Conservation (phyloP, 2,329 filamentous ascomycete species). For the Simplicillium sp. region DNA sequence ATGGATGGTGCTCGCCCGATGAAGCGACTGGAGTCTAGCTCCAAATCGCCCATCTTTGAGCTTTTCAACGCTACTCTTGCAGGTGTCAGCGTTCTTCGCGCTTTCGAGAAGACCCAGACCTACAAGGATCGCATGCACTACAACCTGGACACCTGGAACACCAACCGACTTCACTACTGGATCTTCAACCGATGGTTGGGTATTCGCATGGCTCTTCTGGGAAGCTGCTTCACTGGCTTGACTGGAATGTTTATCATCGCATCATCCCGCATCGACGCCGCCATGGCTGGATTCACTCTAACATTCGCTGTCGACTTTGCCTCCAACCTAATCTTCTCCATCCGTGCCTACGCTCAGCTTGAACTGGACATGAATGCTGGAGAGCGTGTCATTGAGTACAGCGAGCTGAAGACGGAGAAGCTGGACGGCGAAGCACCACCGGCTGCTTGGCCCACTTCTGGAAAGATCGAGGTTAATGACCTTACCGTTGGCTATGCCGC, state of each 20-base stretch:
- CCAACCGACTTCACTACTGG: constrained; percentile 58
- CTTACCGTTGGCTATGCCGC: constrained; percentile 64
- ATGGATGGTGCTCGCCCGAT: constrained; percentile 63
- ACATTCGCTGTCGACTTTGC: constrained; percentile 66
- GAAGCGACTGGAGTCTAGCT: constrained; percentile 68
- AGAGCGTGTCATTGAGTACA: constrained; percentile 69
- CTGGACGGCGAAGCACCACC: constrained; percentile 52
- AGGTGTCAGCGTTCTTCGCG: constrained; percentile 67
- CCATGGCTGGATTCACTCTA: constrained; percentile 66
- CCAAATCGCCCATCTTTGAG: constrained; percentile 73
- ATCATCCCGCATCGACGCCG: constrained; percentile 52
- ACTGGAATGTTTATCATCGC: constrained; percentile 57
- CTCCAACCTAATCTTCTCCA: constrained; percentile 51
- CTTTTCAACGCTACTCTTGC: constrained; percentile 65
- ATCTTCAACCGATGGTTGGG: constrained; percentile 71
- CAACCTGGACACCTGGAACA: constrained; percentile 58
- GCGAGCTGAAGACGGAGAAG: constrained; percentile 56
- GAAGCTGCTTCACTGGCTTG: constrained; percentile 56
- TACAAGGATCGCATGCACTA: constrained; percentile 63
- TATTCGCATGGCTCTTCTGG: constrained; percentile 61
- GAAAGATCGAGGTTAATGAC: constrained; percentile 62
- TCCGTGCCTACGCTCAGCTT: constrained; percentile 59
- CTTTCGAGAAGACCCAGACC: constrained; percentile 57
- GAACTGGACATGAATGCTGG: constrained; percentile 74
- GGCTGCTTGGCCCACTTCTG: constrained; percentile 67